Percentiles rank a stretch among this genome's conserved stretches.
Evolutionary conservation across 495 filamentous ascomycete genomes (phyloP).

Genomic region (Aspergillus heteromorphus): DNA sequence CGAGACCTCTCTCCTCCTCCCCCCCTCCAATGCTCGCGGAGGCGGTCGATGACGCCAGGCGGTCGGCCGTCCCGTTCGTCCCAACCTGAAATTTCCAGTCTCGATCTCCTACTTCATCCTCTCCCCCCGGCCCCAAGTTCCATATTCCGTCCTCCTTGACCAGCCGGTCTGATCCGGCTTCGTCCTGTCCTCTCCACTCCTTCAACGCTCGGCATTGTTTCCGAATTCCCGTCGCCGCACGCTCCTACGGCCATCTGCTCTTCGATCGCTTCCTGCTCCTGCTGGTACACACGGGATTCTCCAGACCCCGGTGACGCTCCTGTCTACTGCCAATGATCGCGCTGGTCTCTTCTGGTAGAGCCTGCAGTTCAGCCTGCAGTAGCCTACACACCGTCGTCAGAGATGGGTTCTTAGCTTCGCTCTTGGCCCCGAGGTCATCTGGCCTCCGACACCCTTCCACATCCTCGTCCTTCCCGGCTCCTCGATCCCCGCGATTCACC

Average conservation of each 20-base stretch:
- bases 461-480: slow-evolving; percentile 2
- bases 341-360: slow-evolving; percentile 28
- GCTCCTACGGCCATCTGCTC: neutral
- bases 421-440: slow-evolving; percentile 3
- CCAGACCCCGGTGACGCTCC: slow-evolving; percentile 11
- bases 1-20: neutral
- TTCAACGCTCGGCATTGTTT: neutral
- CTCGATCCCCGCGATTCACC: slow-evolving; percentile 1
- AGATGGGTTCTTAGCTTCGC: slow-evolving; percentile 16
- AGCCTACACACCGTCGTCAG: slow-evolving; percentile 27
- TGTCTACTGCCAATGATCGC: slow-evolving; percentile 22
- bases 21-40: neutral
- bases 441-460: slow-evolving; percentile 10
- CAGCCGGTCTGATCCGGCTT: slow-evolving; percentile 11
- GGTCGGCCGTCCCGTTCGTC: slow-evolving; percentile 22
- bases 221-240: neutral
- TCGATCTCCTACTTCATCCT: neutral
- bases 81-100: slow-evolving; percentile 15
- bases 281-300: slow-evolving; percentile 10
- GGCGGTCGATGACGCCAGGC: slow-evolving; percentile 25
- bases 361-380: slow-evolving; percentile 39
- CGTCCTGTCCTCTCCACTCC: neutral
- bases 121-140: neutral
- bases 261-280: neutral
- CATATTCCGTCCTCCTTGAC: neutral